Evolutionary conservation across 164 flowering plant genomes (phyloP).

Genomic region (Stephania japonica): DNA sequence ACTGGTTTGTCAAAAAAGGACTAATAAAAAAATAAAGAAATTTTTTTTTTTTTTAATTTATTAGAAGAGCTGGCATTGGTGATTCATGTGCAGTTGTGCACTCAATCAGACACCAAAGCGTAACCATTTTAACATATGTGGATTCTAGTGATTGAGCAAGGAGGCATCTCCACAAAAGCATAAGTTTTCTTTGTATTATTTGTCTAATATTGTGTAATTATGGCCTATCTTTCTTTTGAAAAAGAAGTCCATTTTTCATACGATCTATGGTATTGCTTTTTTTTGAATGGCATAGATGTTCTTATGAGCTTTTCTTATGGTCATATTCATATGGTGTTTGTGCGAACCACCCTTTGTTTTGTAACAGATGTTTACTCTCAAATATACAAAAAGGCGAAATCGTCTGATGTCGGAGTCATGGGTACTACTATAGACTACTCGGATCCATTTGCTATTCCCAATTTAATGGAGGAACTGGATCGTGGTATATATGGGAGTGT

Average conservation of each 20-base stretch:
- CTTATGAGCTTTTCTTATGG: neutral
- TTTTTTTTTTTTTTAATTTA: too few relatives aligned
- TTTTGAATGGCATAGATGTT: neutral
- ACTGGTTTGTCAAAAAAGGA: too few relatives aligned
- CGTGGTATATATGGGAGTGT: constrained; percentile 45
- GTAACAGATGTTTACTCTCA: constrained; percentile 19
- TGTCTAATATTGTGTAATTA: neutral
- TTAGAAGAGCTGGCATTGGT: too few relatives aligned
- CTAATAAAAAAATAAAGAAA: neutral
- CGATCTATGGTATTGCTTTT: neutral
- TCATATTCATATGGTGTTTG: neutral
- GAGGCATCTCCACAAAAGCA: neutral
- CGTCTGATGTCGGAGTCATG: neutral
- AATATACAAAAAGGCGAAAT: constrained; percentile 23
- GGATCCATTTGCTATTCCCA: constrained; percentile 28
- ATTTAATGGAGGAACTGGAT: constrained; percentile 21
- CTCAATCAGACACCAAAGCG: neutral
- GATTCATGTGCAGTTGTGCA: too few relatives aligned
- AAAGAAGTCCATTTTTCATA: neutral
- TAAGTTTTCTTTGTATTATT: neutral
- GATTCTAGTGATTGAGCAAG: neutral
- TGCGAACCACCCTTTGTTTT: neutral
- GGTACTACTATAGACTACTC: constrained; percentile 17
- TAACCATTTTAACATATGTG: neutral
- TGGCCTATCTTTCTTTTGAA: neutral